Percentiles rank a stretch among this genome's conserved stretches.
These are phyloP conservation scores for Agarophyton chilense DNA, from an alignment of 23 red algal genomes.

Conservation along the genomic window DNA sequence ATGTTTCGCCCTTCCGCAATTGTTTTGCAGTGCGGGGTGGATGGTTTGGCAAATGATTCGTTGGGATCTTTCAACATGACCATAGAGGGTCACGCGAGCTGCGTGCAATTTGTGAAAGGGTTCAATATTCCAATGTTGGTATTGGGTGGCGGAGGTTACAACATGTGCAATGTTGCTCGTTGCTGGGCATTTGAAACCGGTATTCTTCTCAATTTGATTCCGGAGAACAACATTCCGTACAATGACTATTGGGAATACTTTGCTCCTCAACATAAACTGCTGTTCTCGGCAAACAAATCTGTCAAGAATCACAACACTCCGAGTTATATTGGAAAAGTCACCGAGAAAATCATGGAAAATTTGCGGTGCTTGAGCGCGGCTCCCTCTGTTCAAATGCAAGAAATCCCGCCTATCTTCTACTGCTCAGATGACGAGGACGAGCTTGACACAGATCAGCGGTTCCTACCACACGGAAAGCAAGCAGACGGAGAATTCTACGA, in stretches of 20 bases:
- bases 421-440: conserved; percentile 48
- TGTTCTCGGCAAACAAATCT: conserved; percentile 23
- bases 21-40: conserved; percentile 72
- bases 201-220: conserved; percentile 23
- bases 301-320: conserved; percentile 44
- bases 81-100: conserved; percentile 59
- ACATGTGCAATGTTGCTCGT: conserved; percentile 70
- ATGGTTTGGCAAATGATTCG: conserved; percentile 45
- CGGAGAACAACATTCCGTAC: conserved; percentile 58
- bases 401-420: conserved; percentile 48
- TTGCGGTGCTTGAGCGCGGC: conserved; percentile 37
- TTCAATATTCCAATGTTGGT: conserved; percentile 71
- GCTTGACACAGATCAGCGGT: background rate
- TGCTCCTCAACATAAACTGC: conserved; percentile 55
- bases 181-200: conserved; percentile 75
- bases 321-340: conserved; percentile 49
- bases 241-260: conserved; percentile 84
- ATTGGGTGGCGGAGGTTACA: conserved; percentile 75
- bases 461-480: background rate
- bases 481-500: conserved; percentile 26
- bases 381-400: conserved; percentile 65
- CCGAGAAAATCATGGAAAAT: conserved; percentile 50
- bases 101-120: conserved; percentile 49
- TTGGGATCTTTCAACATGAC: conserved; percentile 71
- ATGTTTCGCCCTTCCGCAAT: conserved; percentile 64